Percentiles rank a stretch among this genome's conserved stretches.
phyloP scores from a whole-genome alignment of 768 basidiomycete species.

The Pleurotus cornucopiae region DNA sequence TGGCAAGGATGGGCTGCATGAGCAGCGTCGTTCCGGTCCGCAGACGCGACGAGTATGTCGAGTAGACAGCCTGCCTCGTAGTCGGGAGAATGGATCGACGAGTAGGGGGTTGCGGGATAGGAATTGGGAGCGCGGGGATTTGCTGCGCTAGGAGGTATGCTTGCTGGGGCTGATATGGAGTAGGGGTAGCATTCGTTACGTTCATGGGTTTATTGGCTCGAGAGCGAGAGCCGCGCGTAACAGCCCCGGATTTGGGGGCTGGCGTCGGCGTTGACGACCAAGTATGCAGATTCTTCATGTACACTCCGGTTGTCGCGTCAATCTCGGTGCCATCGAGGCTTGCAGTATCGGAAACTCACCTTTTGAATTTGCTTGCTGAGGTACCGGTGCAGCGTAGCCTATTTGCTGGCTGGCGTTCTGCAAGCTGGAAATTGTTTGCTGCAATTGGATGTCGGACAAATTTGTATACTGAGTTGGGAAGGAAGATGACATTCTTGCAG shows the following conservation, averaged over 20 bases:
- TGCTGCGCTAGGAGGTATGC: slow-evolving; percentile 16
- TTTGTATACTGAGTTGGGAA: slow-evolving; percentile 13
- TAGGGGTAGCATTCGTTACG: slow-evolving; percentile 24
- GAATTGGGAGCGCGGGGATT: slow-evolving; percentile 27
- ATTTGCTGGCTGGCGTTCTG: slow-evolving; percentile 19
- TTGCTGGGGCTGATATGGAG: slow-evolving; percentile 25
- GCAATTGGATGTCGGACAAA: slow-evolving; percentile 62
- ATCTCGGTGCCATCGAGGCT: not conserved
- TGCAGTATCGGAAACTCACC: slow-evolving; percentile 18
- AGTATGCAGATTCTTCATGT: slow-evolving; percentile 65
- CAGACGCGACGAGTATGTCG: slow-evolving; percentile 86
- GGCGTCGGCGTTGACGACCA: slow-evolving; percentile 64
- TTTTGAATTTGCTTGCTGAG: slow-evolving; percentile 31
- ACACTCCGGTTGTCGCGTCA: slow-evolving; percentile 31
- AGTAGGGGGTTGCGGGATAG: slow-evolving; percentile 40
- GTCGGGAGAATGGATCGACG: slow-evolving; percentile 52
- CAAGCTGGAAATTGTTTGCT: slow-evolving; percentile 49
- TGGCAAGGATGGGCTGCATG: slow-evolving; percentile 73
- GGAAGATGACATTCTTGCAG: not conserved
- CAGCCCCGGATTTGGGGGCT: slow-evolving; percentile 35
- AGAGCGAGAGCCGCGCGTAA: slow-evolving; percentile 37
- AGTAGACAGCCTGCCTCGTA: slow-evolving; percentile 64
- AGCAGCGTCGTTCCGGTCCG: slow-evolving; percentile 87
- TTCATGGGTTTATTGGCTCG: slow-evolving; percentile 38
- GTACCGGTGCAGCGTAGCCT: slow-evolving; percentile 34